Percentiles rank a stretch among this genome's conserved stretches.
phyloP scores from a whole-genome alignment of 108 stramenopile genomes.

The Cyclotella baltica region DNA sequence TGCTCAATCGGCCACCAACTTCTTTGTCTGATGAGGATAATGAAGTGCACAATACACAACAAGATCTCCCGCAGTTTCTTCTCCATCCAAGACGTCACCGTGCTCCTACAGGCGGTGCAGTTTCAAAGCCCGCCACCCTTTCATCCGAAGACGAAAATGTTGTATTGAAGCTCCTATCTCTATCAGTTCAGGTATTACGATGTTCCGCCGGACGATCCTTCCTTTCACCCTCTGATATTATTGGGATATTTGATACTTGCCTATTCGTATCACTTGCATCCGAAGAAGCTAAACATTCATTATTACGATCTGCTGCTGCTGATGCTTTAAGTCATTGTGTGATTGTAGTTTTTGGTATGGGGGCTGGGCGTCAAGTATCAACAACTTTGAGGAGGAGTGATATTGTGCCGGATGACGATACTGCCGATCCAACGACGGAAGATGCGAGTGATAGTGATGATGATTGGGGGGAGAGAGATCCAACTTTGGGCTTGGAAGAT shows the following conservation, averaged over 20 bases:
- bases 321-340: slow-evolving; percentile 82
- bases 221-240: slow-evolving; percentile 48
- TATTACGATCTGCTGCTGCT: slow-evolving; percentile 79
- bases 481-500: slow-evolving; percentile 20
- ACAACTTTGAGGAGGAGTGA: neutral
- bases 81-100: slow-evolving; percentile 22
- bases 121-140: neutral
- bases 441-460: slow-evolving; percentile 44
- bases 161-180: slow-evolving; percentile 72
- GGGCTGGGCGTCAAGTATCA: slow-evolving; percentile 4
- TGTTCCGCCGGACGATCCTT: slow-evolving; percentile 51
- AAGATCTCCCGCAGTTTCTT: slow-evolving; percentile 37
- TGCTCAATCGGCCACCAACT: neutral
- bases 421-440: slow-evolving; percentile 2
- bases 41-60: neutral
- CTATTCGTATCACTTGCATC: slow-evolving; percentile 63
- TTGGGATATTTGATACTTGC: slow-evolving; percentile 79
- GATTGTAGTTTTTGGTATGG: slow-evolving; percentile 73
- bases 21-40: neutral
- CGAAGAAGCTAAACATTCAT: slow-evolving; percentile 63
- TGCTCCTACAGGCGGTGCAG: neutral
- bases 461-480: slow-evolving; percentile 54
- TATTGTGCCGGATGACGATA: neutral
- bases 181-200: slow-evolving; percentile 78
- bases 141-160: slow-evolving; percentile 72